phyloP scores from a whole-genome alignment of 2,329 filamentous ascomycete species.

The Ciborinia camelliae region DNA sequence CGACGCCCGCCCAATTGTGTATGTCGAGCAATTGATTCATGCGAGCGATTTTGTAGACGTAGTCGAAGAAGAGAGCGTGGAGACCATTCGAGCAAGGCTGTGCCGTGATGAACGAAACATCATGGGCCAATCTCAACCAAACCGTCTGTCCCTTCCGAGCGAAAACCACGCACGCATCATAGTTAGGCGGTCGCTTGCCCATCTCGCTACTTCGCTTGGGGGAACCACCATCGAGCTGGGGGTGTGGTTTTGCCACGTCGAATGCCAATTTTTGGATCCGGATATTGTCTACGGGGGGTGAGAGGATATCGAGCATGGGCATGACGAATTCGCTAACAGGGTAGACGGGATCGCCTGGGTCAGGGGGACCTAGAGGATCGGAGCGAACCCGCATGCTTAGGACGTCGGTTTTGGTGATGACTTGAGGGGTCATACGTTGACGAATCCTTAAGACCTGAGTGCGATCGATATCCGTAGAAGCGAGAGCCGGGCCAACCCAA shows the following conservation, averaged over 20 bases:
- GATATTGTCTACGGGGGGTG: constrained; percentile 58
- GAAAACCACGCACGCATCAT: constrained; percentile 60
- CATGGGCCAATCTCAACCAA: constrained; percentile 59
- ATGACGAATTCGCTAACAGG: constrained; percentile 67
- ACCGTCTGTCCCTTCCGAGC: constrained; percentile 61
- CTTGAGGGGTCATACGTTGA: constrained; percentile 55
- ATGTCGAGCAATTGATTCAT: constrained; percentile 65
- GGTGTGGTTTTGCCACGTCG: not conserved
- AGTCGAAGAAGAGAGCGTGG: constrained; percentile 71
- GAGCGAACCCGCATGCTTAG: constrained; percentile 64
- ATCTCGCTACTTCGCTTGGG: constrained; percentile 11
- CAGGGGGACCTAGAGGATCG: constrained; percentile 60
- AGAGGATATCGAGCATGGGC: constrained; percentile 48
- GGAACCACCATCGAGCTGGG: not conserved
- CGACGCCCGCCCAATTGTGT: constrained; percentile 54
- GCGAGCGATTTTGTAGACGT: constrained; percentile 55
- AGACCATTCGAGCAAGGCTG: constrained; percentile 62
- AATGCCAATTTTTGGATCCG: constrained; percentile 63
- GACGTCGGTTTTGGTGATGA: constrained; percentile 57
- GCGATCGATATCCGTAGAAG: constrained; percentile 62
- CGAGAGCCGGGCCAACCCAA: constrained; percentile 71
- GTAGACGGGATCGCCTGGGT: constrained; percentile 51
- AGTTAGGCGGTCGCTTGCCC: constrained; percentile 44
- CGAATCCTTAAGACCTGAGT: constrained; percentile 69
- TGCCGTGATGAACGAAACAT: constrained; percentile 63